These are phyloP conservation scores for Bjerkandera adusta DNA, from an alignment of 1,284 basidiomycete species.

Conservation along the genomic window DNA sequence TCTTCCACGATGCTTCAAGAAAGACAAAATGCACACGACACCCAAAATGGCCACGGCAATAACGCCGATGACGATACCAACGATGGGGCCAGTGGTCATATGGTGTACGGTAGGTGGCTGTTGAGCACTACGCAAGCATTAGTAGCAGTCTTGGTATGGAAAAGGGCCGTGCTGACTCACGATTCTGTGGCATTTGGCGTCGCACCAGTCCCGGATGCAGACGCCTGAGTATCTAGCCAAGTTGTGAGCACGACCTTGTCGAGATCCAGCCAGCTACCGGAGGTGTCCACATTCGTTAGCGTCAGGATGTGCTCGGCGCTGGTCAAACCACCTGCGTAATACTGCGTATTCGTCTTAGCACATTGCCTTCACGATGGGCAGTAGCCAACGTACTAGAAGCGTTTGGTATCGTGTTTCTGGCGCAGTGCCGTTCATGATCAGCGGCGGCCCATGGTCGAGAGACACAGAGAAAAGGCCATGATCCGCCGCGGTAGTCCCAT, in stretches of 20 bases:
- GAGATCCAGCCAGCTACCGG: conserved; percentile 5
- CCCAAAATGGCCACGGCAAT: too few species aligned
- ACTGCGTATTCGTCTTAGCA: background rate
- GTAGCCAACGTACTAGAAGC: conserved; percentile 6
- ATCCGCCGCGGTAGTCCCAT: conserved; percentile 12
- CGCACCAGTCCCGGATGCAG: too few species aligned
- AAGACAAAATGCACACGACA: too few species aligned
- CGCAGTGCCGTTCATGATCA: conserved; percentile 8
- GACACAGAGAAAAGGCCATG: conserved; percentile 12
- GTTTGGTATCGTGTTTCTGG: conserved; percentile 4
- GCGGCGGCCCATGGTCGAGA: conserved; percentile 7
- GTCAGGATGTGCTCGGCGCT: conserved; percentile 8
- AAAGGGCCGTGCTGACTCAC: too few species aligned
- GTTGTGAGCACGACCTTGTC: conserved; percentile 11
- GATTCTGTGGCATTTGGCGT: too few species aligned
- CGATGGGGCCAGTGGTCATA: too few species aligned
- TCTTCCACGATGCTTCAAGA: too few species aligned
- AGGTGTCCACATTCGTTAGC: conserved; percentile 8
- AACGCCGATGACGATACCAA: too few species aligned
- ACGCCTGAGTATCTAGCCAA: too few species aligned
- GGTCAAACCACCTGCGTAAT: conserved; percentile 7
- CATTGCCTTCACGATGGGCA: background rate
- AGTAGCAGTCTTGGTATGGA: too few species aligned
- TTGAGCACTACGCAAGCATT: too few species aligned
- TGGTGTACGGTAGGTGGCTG: too few species aligned